These are phyloP conservation scores for Aspergillus intermedius DNA, from an alignment of 2,329 filamentous ascomycete species.

Conservation along the genomic window DNA sequence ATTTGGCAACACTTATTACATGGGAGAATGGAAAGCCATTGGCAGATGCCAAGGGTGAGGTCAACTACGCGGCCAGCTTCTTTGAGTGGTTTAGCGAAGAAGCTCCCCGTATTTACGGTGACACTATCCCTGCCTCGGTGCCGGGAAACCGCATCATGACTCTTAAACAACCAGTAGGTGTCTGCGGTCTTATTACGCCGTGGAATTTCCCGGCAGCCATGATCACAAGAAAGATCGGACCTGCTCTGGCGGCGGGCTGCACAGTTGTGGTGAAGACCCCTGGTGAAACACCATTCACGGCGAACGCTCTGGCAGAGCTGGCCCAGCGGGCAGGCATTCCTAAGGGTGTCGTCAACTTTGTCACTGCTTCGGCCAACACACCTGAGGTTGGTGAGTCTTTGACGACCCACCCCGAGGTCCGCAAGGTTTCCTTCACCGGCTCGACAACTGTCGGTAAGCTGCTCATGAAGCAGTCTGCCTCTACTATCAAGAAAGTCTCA, in stretches of 20 bases:
- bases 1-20: constrained; percentile 59
- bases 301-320: constrained; percentile 79
- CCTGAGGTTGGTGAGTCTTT: constrained; percentile 68
- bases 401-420: constrained; percentile 68
- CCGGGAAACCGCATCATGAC: constrained; percentile 58
- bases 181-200: constrained; percentile 61
- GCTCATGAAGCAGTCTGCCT: constrained; percentile 83
- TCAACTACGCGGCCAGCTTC: constrained; percentile 54
- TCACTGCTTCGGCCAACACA: constrained; percentile 75
- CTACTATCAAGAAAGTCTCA: constrained; percentile 77
- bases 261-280: constrained; percentile 90
- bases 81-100: constrained; percentile 60
- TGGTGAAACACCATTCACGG: constrained; percentile 85
- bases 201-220: constrained; percentile 58
- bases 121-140: constrained; percentile 55
- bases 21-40: constrained; percentile 66
- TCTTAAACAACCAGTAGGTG: constrained; percentile 60
- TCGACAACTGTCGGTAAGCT: constrained; percentile 60
- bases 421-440: constrained; percentile 92
- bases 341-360: constrained; percentile 81
- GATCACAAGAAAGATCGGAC: constrained; percentile 47
- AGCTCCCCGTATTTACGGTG: constrained; percentile 52
- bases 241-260: constrained; percentile 81
- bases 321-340: constrained; percentile 82
- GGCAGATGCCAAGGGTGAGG: constrained; percentile 54